Evolutionary conservation across 73 alveolate species (phyloP).

Genomic region (Tetrahymena elliotti): DNA sequence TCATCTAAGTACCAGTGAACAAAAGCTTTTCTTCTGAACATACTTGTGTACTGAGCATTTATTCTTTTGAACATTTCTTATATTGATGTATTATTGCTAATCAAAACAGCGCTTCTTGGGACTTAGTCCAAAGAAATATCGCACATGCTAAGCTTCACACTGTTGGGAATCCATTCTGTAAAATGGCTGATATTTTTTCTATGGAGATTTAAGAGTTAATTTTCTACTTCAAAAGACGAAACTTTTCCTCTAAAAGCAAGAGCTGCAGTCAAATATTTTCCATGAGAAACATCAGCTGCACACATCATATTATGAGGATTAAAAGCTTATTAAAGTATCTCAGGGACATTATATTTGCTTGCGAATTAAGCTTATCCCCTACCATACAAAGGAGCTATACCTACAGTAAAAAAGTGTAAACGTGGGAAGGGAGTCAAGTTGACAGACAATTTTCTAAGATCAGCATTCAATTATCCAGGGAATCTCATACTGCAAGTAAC

Average conservation of each 20-base stretch:
- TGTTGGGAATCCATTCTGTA: constrained; percentile 37
- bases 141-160: constrained; percentile 2
- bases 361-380: constrained; percentile 7
- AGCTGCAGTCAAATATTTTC: constrained; percentile 24
- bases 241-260: constrained; percentile 29
- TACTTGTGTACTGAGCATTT: constrained; percentile 11
- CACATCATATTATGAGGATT: constrained; percentile 37
- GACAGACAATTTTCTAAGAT: constrained; percentile 50
- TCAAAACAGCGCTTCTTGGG: constrained; percentile 10
- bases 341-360: not conserved
- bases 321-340: constrained; percentile 18
- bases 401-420: constrained; percentile 49
- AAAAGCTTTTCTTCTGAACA: constrained; percentile 55
- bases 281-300: constrained; percentile 7
- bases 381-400: constrained; percentile 53
- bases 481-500: constrained; percentile 57
- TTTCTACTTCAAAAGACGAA: constrained; percentile 76
- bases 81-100: constrained; percentile 35
- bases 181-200: constrained; percentile 60
- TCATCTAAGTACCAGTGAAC: constrained; percentile 40
- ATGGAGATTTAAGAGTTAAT: constrained; percentile 61
- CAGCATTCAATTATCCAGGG: constrained; percentile 56
- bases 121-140: constrained; percentile 19
- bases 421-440: constrained; percentile 63
- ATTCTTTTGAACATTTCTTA: constrained; percentile 43